These are phyloP conservation scores for Podaxis sp. DNA, from an alignment of 768 basidiomycete species.

Conservation along the genomic window DNA sequence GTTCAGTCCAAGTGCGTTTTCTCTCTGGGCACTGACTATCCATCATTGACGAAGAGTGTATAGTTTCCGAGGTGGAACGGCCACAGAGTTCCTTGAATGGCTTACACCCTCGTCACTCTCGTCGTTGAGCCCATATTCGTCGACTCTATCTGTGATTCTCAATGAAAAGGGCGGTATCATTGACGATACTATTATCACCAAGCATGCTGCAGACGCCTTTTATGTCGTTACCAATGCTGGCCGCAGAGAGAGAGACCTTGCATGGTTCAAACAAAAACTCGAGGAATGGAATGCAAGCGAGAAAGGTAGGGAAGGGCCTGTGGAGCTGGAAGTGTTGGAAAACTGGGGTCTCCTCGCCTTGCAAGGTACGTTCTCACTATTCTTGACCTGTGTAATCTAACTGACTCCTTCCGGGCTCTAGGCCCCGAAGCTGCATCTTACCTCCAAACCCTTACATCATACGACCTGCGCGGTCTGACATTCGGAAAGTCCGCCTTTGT, in stretches of 20 bases:
- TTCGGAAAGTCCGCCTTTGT: conserved; percentile 87
- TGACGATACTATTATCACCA: conserved; percentile 92
- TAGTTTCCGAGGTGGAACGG: conserved; percentile 81
- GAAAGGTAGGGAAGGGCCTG: conserved; percentile 52
- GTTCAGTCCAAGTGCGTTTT: conserved; percentile 78
- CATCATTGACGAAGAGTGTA: conserved; percentile 6
- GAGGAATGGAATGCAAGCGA: conserved; percentile 75
- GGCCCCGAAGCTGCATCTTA: conserved; percentile 83
- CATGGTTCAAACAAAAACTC: conserved; percentile 71
- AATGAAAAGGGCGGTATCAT: conserved; percentile 93
- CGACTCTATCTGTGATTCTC: conserved; percentile 86
- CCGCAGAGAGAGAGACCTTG: conserved; percentile 74
- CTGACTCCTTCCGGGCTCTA: conserved; percentile 25
- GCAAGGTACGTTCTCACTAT: conserved; percentile 58
- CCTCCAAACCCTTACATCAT: conserved; percentile 74
- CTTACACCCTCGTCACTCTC: conserved; percentile 84
- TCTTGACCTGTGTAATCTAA: background rate
- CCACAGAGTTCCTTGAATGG: conserved; percentile 82
- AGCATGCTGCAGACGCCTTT: conserved; percentile 75
- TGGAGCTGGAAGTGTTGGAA: conserved; percentile 80
- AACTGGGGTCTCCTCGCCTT: conserved; percentile 88
- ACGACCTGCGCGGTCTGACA: conserved; percentile 69
- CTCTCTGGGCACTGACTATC: background rate
- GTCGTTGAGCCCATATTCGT: conserved; percentile 66
- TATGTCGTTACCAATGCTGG: conserved; percentile 98